Base-by-base conservation (phyloP, 331 rosid genomes). In the Arachis monticola region DNA sequence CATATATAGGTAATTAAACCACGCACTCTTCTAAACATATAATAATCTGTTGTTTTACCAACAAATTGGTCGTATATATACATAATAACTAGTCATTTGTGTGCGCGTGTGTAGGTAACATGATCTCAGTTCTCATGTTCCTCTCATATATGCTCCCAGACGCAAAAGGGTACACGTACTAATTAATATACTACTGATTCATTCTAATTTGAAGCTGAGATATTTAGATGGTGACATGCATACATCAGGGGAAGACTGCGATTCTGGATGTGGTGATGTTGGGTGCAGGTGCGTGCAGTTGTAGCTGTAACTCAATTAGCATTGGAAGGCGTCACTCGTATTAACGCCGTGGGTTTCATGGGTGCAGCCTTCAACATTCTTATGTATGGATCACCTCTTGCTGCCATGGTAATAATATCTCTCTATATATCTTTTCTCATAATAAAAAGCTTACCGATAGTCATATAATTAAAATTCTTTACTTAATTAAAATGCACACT, bases 101-200 rank as follows among this genome's bases (percentile, higher is more conserved):
- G 38, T 35, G 38, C 3, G 38, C 38, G 3, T 35, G 38, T 80
- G 80, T 82, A 87, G 92, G 92, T 56, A 87, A 84, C 87, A 72
- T 86, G 79, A 82, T 90, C 74, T 84, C 96, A 72, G 70, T 85
- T 69, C 84, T 90, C 70, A 76, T 84, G 92, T 87, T 90, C 64
- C 90, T 91, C 1, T 90, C 14, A 58, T 64, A 0, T 84, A 80
- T 67, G 91, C 96, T 8, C 87, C 88, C 3, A 46, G 40, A 55
- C 76, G 14, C 64, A 82, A 48, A 51, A 89, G 77, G 86, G 92
- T 86, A 62, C 8, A 47, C 4, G 8, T 45, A 45, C 10, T n/a
- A n/a, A n/a, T n/a, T n/a, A n/a, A n/a, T n/a, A n/a, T n/a, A n/a
- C n/a, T n/a, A n/a, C n/a, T n/a, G n/a, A n/a, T n/a, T n/a, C n/a